Conservation (phyloP, 2,329 filamentous ascomycete genomes). For the Cucurbitaria berberidis region DNA sequence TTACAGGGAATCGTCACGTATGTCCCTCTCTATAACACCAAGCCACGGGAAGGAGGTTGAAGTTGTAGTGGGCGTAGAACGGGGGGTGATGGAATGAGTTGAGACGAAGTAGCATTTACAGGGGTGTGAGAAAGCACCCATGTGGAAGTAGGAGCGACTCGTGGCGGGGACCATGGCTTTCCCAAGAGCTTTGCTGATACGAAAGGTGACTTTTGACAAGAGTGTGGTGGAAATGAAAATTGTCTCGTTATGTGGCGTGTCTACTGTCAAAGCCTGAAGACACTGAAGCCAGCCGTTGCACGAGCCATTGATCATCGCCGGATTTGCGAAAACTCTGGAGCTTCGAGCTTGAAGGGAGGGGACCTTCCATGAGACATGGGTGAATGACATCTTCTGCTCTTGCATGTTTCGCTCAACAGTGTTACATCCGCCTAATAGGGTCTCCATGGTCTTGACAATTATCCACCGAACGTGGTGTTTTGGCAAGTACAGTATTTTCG, state of each 20-base stretch:
- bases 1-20: no score
- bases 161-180: not conserved
- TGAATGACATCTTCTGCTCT: not conserved
- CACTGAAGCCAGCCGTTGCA: no score
- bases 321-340: not conserved
- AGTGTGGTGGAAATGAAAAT: not conserved
- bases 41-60: not conserved
- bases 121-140: not conserved
- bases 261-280: not conserved
- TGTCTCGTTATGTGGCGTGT: not conserved
- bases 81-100: not conserved
- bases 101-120: not conserved
- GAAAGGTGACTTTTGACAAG: not conserved
- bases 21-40: not conserved
- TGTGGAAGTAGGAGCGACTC: not conserved
- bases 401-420: not conserved
- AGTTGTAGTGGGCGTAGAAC: not conserved
- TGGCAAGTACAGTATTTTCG: not conserved
- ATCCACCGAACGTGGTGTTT: not conserved
- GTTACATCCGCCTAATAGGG: not conserved
- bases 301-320: not conserved
- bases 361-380: not conserved
- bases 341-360: not conserved
- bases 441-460: not conserved
- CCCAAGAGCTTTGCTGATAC: not conserved